Conservation (phyloP, 2,329 filamentous ascomycete genomes). For the Huntiella moniliformis region DNA sequence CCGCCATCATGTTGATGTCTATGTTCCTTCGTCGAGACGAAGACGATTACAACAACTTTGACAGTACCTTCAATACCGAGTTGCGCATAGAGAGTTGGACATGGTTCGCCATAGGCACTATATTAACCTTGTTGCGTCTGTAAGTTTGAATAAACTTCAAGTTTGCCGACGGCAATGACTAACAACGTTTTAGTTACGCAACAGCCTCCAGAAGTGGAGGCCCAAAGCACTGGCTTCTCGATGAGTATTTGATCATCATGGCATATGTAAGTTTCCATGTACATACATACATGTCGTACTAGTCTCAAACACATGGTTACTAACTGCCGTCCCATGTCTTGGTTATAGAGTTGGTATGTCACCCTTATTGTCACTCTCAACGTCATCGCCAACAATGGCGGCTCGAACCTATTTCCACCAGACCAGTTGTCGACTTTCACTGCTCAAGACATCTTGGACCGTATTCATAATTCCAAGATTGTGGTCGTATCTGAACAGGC, state of each 20-base stretch:
- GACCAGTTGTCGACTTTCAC: conserved; percentile 10
- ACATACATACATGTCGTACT: neutral
- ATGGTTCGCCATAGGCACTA: conserved; percentile 7
- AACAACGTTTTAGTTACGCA: conserved; percentile 5
- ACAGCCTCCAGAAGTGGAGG: conserved; percentile 9
- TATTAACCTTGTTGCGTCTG: conserved; percentile 8
- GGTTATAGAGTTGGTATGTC: conserved; percentile 21
- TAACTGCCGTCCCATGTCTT: neutral
- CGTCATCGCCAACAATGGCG: conserved; percentile 7
- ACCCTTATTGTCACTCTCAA: conserved; percentile 19
- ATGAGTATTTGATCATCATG: conserved; percentile 8
- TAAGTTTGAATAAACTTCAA: conserved; percentile 2
- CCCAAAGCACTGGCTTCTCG: conserved; percentile 10
- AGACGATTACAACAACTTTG: conserved; percentile 8
- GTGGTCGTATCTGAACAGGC: conserved; percentile 42
- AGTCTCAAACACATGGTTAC: neutral
- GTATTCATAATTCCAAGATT: conserved; percentile 38
- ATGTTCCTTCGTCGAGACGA: conserved; percentile 2
- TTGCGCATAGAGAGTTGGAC: conserved; percentile 10
- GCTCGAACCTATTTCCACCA: conserved; percentile 8
- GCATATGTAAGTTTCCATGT: conserved; percentile 9
- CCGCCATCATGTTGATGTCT: conserved; percentile 1
- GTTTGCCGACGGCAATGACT: neutral
- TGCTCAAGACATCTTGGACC: conserved; percentile 18
- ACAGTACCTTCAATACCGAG: conserved; percentile 7